These are phyloP conservation scores for Pholiota adiposa DNA, from an alignment of 1,284 basidiomycete species.

Conservation along the genomic window DNA sequence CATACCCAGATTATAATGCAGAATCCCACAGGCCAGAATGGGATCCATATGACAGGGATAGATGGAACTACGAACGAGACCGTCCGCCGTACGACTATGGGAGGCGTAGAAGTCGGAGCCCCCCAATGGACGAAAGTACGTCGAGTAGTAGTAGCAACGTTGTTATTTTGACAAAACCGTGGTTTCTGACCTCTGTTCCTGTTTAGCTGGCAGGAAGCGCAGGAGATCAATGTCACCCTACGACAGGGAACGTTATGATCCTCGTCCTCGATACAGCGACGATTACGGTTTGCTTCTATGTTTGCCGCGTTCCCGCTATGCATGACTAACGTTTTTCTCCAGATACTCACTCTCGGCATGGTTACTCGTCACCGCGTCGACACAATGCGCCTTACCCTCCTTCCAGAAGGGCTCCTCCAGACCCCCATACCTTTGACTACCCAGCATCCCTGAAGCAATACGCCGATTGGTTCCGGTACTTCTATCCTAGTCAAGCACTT, in stretches of 20 bases:
- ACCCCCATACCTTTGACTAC: constrained; percentile 84
- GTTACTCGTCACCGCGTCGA: constrained; percentile 64
- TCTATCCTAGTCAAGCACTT: constrained; percentile 73
- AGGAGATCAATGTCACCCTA: constrained; percentile 87
- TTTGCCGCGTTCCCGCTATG: not conserved
- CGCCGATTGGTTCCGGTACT: constrained; percentile 88
- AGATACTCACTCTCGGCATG: constrained; percentile 73
- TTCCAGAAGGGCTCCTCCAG: constrained; percentile 65
- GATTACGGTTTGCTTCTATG: constrained; percentile 66
- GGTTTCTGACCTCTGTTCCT: constrained; percentile 18
- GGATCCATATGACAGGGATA: constrained; percentile 74
- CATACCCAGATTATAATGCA: constrained; percentile 62
- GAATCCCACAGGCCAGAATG: constrained; percentile 66
- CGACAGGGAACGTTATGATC: constrained; percentile 79
- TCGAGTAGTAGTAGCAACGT: constrained; percentile 18
- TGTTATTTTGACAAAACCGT: not conserved
- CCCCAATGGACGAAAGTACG: constrained; percentile 68
- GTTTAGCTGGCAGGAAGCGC: constrained; percentile 70
- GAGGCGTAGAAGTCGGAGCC: constrained; percentile 77
- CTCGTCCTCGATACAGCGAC: constrained; percentile 78
- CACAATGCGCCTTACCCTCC: constrained; percentile 47
- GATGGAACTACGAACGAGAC: constrained; percentile 73
- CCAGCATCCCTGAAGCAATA: constrained; percentile 84
- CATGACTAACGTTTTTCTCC: not conserved
- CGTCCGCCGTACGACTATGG: constrained; percentile 64